Conservation (phyloP, 352 stramenopile species). For the Blastocystis sp. region DNA sequence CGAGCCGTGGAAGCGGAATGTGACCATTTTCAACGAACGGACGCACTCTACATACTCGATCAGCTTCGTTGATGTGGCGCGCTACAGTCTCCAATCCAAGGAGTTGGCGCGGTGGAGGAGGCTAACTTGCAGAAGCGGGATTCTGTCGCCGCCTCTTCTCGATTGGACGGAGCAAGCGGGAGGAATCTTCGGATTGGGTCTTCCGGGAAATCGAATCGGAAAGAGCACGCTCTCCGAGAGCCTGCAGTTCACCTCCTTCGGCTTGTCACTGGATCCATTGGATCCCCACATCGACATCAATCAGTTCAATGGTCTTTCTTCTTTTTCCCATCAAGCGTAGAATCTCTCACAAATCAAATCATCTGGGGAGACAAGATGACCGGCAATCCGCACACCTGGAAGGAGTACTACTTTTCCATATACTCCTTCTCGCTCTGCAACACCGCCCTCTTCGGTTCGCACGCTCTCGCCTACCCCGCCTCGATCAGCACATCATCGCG, state of each 20-base stretch:
- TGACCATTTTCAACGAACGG: not conserved
- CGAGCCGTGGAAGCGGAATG: constrained; percentile 15
- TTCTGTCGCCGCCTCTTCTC: not conserved
- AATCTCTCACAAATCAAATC: not conserved
- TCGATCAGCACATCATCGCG: constrained; percentile 4
- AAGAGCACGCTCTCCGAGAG: not conserved
- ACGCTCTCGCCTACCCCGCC: not conserved
- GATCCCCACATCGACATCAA: constrained; percentile 38
- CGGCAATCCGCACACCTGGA: not conserved
- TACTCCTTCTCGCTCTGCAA: constrained; percentile 8
- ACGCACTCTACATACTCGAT: not conserved
- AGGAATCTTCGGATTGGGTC: constrained; percentile 16
- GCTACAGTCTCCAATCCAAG: not conserved
- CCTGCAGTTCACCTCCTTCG: not conserved
- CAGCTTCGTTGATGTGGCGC: not conserved
- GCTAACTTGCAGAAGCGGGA: not conserved
- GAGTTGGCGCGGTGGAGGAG: not conserved
- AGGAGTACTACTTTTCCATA: not conserved
- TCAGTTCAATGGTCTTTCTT: not conserved
- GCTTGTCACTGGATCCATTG: not conserved
- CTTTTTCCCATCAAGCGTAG: not conserved
- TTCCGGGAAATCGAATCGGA: not conserved
- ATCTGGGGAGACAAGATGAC: constrained; percentile 36
- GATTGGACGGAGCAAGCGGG: not conserved
- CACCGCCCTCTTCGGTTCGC: not conserved